Base-by-base conservation (phyloP, 306 rosid species). In the Lathyrus sativus region DNA sequence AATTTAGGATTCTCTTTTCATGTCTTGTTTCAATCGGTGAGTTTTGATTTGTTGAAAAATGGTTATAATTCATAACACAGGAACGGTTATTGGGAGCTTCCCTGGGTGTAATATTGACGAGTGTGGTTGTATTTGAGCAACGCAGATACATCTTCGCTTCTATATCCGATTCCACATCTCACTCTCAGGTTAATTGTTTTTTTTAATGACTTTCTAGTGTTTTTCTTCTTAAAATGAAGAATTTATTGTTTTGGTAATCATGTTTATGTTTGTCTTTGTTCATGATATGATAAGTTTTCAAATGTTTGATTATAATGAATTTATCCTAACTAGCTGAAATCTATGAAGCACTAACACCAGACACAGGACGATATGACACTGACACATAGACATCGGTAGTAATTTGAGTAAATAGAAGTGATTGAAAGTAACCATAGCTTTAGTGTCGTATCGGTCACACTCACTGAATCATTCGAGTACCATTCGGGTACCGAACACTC, bases 41-140 rank as follows among this genome's bases (percentile, higher is more conserved):
- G 15, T 71, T 59, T 61, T 61, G 42, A 65, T 65, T 65, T 4
- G 8, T 69, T 55, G 41, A 26, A 57, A n/a, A 26, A 37, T 60
- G 12, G 14, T 42, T 29, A n/a, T 13, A 49, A 35, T 68, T 53
- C 14, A 17, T 45, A 35, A 31, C 9, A 31, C 12, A 78, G 97
- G 96, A 91, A 70, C 91, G 95, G 75, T 78, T 91, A 3, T 79
- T 91, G n/a, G 97, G 96, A 51, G 88, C 84, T 71, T 84, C 97
- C 44, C 70, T 88, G 54, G 99, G 97, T 64, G 80, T 76, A 71
- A 18, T 82, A 33, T 68, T 95, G 38, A 71, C 91, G 31, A 97
- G 96, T 37, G 54, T 76, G 28, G 63, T 87, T 26, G 87, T 89
- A 0, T 81, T 84, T 39, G 90, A 91, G 79, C 91, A 89, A 33